Evolutionary conservation across 2,329 filamentous ascomycete genomes (phyloP), one percentile per base, ranked within the genome.

Genomic region (Penicillium sp.): DNA sequence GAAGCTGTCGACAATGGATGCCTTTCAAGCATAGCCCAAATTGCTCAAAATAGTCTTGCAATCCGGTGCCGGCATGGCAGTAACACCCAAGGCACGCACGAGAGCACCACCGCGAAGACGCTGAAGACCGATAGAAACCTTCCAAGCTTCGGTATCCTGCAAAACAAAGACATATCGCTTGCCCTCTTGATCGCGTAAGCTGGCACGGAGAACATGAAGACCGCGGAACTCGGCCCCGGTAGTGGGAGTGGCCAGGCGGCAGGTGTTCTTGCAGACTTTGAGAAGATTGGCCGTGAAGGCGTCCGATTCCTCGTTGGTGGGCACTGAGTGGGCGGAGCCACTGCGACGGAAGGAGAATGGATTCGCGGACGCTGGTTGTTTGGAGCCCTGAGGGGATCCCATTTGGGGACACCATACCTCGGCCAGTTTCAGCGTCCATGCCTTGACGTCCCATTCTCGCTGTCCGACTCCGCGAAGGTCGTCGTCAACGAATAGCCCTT

Each of bases 381-480:
- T 77, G 18, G 65, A 53, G 14, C 66, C 49, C 55, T 62, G 78
- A 69, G 64, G 68, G 75, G 76, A 66, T 76, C 73, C 72, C 79
- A 85, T 79, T 74, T 88, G 85, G 70, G 85, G 83, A 71, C 89
- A 92, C 86, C 89, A 91, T 81, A 95, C 88, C 84, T 98, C 95
- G 76, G 96, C 87, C 65, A 89, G 81, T 79, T 96, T 97, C 78
- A 99, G 85, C 44, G 92, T 96, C 95, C 95, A 98, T 27, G 94
- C 93, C 77, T 98, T 98, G 72, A 98, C 87, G 75, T 99, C 95
- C 95, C 95, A 99, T 78, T 99, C 95, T 60, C 95, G 87, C 77
- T 98, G 92, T n/a, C 91, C 88, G 16, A 97, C 91, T 61, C 88
- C 87, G 46, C 93, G 88, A 54, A 97, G 86, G 74, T 98, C 95